Conservation (phyloP, 139 green algal genomes). For the Marvania coccoides region DNA sequence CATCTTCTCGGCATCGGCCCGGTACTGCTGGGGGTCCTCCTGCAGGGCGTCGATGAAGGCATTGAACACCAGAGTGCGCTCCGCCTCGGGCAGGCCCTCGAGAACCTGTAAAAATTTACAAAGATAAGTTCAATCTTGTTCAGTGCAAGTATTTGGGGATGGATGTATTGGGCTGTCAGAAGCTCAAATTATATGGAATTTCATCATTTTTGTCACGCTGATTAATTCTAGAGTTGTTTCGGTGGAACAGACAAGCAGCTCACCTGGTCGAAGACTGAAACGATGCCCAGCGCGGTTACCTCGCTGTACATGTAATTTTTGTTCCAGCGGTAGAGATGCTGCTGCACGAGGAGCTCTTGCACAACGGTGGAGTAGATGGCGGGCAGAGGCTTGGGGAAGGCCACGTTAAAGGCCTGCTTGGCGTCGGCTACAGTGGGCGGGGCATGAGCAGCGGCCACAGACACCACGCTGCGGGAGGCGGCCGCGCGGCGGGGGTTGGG, state of each 20-base stretch:
- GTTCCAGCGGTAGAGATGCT: conserved; percentile 85
- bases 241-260: too few relatives aligned
- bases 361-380: conserved; percentile 81
- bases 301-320: conserved; percentile 80
- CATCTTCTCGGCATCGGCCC: conserved; percentile 49
- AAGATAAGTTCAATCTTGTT: too few relatives aligned
- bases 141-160: too few relatives aligned
- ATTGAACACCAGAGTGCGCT: conserved; percentile 55
- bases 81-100: conserved; percentile 50
- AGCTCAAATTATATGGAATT: too few relatives aligned
- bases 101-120: too few relatives aligned
- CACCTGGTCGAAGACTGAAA: conserved; percentile 83
- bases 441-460: conserved; percentile 1
- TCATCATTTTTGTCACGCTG: too few relatives aligned
- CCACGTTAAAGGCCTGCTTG: conserved; percentile 42
- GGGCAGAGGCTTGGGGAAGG: conserved; percentile 60
- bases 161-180: too few relatives aligned
- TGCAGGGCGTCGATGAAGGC: conserved; percentile 71
- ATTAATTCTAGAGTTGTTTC: too few relatives aligned
- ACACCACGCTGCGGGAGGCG: too few relatives aligned
- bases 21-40: conserved; percentile 65
- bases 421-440: conserved; percentile 56
- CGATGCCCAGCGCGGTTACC: conserved; percentile 81
- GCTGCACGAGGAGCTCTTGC: conserved; percentile 88
- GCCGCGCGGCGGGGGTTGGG: too few relatives aligned